Base-by-base conservation (phyloP, 2,329 filamentous ascomycete genomes). In the Diaporthe sp. region DNA sequence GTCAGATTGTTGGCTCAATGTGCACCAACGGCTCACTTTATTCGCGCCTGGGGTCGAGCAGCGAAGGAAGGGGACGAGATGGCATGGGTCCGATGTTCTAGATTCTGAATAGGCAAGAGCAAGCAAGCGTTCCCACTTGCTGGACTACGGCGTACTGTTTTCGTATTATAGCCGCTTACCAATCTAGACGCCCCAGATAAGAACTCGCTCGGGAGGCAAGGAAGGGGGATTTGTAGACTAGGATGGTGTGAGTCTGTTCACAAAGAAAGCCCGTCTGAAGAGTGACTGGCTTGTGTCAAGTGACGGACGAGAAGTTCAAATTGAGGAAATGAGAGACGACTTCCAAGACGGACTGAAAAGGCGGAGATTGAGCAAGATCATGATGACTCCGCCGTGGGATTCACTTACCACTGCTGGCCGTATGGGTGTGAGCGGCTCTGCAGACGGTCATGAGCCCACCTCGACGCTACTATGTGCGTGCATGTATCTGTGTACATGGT, bases 41-140 rank as follows among this genome's bases (percentile, higher is more conserved):
- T 74, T 15, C 50, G 45, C 54, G 54, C 25, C 54, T 54, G 83
- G 83, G 13, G 86, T 86, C 9, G 84, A 68, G 17, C 85, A 83
- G 64, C 83, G n/a, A 50, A 38, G 40, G 28, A 38, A 50, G 35
- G 35, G 35, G 15, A 22, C 30, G 30, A 79, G 28, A 87, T 77
- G 42, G 79, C 77, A 74, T 58, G 57, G 72, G 52, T 66, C 47
- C n/a, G 67, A 66, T 71, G 50, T 58, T 58, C 40, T 54, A 45
- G 40, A 47, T 42, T 50, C 40, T 28, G 40, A 72, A 58, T 35
- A 71, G 50, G 58, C 68, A 72, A 66, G 71, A 72, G 58, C 25
- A 71, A 13, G 73, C 35, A 70, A 58, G 58, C 47, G n/a, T 64
- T 71, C n/a, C 47, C 73, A 67, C 57, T 35, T 50, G 33, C 22